phyloP scores from a whole-genome alignment of 352 stramenopile genomes.

The Phytophthora melonis region DNA sequence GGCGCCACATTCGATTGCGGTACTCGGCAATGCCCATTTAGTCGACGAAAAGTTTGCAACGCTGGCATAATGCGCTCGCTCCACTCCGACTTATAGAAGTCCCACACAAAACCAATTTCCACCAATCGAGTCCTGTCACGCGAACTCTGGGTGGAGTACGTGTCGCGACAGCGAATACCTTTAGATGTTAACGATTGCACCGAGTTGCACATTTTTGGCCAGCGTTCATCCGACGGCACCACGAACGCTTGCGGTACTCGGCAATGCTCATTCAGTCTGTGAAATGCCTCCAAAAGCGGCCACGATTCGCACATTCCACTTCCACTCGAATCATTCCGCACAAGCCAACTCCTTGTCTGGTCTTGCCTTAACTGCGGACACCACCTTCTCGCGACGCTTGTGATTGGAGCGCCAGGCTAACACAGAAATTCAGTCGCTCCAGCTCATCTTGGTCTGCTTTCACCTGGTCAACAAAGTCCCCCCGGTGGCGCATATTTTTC shows the following conservation, averaged over 20 bases:
- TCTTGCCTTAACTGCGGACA: conserved; percentile 35
- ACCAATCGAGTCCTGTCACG: neutral
- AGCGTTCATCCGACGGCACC: neutral
- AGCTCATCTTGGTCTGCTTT: conserved; percentile 35
- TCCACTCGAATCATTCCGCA: neutral
- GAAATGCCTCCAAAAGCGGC: neutral
- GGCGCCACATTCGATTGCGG: neutral
- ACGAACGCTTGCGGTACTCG: neutral
- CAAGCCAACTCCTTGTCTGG: conserved; percentile 19
- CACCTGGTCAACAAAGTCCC: conserved; percentile 38
- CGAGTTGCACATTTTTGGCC: too few species aligned
- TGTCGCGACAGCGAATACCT: neutral
- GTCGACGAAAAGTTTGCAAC: neutral
- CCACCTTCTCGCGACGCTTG: conserved; percentile 50
- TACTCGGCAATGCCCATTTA: neutral
- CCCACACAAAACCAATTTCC: neutral
- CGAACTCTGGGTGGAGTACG: neutral
- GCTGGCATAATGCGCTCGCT: neutral
- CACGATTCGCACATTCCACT: conserved; percentile 1
- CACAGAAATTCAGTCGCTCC: conserved; percentile 38
- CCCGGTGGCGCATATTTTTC: conserved; percentile 33
- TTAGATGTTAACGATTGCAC: neutral
- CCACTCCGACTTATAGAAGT: neutral
- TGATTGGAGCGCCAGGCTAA: conserved; percentile 37
- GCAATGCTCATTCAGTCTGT: neutral